These are phyloP conservation scores for Starmera stellimalicola DNA, from an alignment of 1,139 yeast genomes.

Conservation along the genomic window DNA sequence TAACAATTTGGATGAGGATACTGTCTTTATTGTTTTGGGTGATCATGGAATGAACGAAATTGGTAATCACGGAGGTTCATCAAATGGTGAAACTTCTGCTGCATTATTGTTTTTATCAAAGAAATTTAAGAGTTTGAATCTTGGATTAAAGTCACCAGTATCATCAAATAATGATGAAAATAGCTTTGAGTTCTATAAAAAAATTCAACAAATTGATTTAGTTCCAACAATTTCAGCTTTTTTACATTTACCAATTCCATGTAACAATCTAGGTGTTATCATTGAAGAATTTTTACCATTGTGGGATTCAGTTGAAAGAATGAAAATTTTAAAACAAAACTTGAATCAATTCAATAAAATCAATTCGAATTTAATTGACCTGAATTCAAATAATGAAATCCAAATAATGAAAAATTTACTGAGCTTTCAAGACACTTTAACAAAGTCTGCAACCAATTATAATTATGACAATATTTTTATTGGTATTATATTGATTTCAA, in stretches of 20 bases:
- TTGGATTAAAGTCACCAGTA: slow-evolving; percentile 25
- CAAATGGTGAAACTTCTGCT: slow-evolving; percentile 84
- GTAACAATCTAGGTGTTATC: slow-evolving; percentile 72
- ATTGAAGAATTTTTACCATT: slow-evolving; percentile 46
- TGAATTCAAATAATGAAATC: slow-evolving; percentile 5
- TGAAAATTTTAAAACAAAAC: slow-evolving; percentile 42
- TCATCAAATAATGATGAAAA: slow-evolving; percentile 34
- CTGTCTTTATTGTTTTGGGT: slow-evolving; percentile 73
- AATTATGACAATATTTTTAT: slow-evolving; percentile 38
- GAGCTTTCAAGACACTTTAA: slow-evolving; percentile 43
- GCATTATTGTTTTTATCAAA: slow-evolving; percentile 66
- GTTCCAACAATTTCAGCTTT: slow-evolving; percentile 78
- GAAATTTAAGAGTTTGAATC: slow-evolving; percentile 29
- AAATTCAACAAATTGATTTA: slow-evolving; percentile 71
- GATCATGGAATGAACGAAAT: slow-evolving; percentile 89
- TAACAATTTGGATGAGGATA: slow-evolving; percentile 38
- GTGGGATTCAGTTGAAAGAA: slow-evolving; percentile 35
- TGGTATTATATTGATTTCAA: slow-evolving; percentile 34
- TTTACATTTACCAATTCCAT: slow-evolving; percentile 76
- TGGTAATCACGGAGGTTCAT: slow-evolving; percentile 96
- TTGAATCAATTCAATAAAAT: slow-evolving; percentile 44
- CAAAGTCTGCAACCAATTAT: slow-evolving; percentile 69
- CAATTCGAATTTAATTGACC: slow-evolving; percentile 3
- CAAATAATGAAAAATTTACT: slow-evolving; percentile 29
- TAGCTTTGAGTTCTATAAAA: slow-evolving; percentile 39